Base-by-base conservation (phyloP, 2,329 filamentous ascomycete species). In the Blastomyces parvus region DNA sequence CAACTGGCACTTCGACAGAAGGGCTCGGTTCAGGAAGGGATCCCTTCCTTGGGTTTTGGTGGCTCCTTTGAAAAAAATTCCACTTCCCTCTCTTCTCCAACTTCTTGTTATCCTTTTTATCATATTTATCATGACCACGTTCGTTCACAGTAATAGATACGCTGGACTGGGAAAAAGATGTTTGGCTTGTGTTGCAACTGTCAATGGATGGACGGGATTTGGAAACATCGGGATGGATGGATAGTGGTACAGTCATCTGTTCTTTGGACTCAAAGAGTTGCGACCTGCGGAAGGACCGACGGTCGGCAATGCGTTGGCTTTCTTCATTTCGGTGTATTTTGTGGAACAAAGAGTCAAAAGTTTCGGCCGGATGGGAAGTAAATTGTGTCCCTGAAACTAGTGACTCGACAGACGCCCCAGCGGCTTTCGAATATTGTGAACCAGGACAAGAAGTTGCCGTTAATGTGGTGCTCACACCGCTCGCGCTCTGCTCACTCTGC, bases 21-120 rank as follows among this genome's bases (percentile, higher is more conserved):
- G 53, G 38, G 9, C 58, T 65, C 3, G 62, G 46, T 9, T 68
- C 66, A 19, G 70, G 69, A 48, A 67, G 67, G 0, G 64, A 90
- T 88, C 0, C 69, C 40, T 70, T 73, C 64, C 65, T 66, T 60
- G 63, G 68, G 46, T 66, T 70, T 64, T 65, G 66, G 56, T 72
- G 71, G 52, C 70, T 75, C 70, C 74, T 77, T 61, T 85, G 83
- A 64, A 86, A 85, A 66, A 86, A 84, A 67, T 84, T 86, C 83
- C 83, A 86, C 72, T 79, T 80, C 65, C 74, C 74, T 27, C 74
- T 68, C 69, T 79, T 80, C 22, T 70, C 70, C 22, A 69, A 63
- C 38, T 69, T 73, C 48, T 68, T 69, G n/a, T 66, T 33, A 66
- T 67, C 64, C 62, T 65, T 66, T 55, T 13, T 62, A 42, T 61